Evolutionary conservation across 192 early-diverging fungal species (phyloP), one percentile per base, ranked within the genome.

Genomic region (Martensiomyces pterosporus): DNA sequence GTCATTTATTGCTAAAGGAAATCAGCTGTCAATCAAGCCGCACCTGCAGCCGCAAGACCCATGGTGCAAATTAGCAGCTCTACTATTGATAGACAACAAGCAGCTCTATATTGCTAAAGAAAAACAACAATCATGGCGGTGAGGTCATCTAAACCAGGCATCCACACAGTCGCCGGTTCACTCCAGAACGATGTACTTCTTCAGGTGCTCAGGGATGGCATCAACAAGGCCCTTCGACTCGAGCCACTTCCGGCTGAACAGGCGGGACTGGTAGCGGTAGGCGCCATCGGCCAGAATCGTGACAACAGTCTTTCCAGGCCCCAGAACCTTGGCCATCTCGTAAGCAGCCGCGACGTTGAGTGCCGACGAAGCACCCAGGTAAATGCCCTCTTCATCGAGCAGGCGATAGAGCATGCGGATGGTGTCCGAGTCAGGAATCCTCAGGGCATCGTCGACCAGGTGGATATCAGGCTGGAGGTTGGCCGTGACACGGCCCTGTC

Each of bases 381-480:
- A 95, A 39, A 97, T 82, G 43, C 94, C 94, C 59, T 96, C 93
- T 67, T 96, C 89, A 49, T 96, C 87, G 39, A 96, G 76, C 45
- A 96, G 69, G 24, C 89, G 80, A 62, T 88, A 96, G 13, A 94
- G 64, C 91, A 93, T 95, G 38, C 73, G 61, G 35, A 97, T 84
- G 0, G 87, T 84, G 14, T 87, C 80, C 19, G 82, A 79, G 55
- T 94, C 94, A 0, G 85, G 82, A 36, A 93, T 84, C 61, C 75
- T 75, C 14, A 97, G 59, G 1, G 93, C 90, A 44, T 85, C 89
- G 39, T 93, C 91, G 24, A 97, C 76, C 34, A 90, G 59, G 12
- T 83, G 77, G 9, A 92, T 61, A 51, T 94, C 91, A 9, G 77
- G 81, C 44, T 81, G 73, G 46, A 97, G 79, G 71, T 97, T 97